Evolutionary conservation across 192 early-diverging fungal species (phyloP).

Genomic region (Coemansia erecta): DNA sequence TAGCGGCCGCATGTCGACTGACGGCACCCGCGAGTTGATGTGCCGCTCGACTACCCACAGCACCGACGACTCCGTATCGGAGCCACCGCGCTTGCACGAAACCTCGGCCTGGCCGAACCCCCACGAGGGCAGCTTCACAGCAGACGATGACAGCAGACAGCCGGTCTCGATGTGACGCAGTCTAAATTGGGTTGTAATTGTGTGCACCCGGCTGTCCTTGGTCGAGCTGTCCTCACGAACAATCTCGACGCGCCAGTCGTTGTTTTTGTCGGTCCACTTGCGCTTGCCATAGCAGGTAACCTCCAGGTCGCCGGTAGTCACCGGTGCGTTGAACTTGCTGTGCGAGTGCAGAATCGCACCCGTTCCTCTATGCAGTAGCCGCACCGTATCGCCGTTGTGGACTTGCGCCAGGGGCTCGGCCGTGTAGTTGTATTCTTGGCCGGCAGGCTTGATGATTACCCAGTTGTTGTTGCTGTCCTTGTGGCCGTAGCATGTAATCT

Average conservation of each 20-base stretch:
- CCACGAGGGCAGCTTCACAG: constrained; percentile 87
- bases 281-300: constrained; percentile 84
- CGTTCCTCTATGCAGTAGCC: constrained; percentile 66
- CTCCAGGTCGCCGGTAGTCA: constrained; percentile 79
- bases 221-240: constrained; percentile 59
- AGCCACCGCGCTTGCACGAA: constrained; percentile 71
- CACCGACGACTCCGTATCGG: constrained; percentile 56
- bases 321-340: constrained; percentile 59
- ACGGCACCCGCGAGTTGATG: constrained; percentile 69
- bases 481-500: constrained; percentile 91
- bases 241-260: constrained; percentile 88
- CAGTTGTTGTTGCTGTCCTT: constrained; percentile 94
- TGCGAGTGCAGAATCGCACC: constrained; percentile 68
- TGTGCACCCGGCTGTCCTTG: constrained; percentile 50
- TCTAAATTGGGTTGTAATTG: constrained; percentile 73
- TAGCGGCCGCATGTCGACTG: constrained; percentile 31
- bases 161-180: constrained; percentile 68
- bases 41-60: constrained; percentile 96
- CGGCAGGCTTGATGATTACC: constrained; percentile 48
- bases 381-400: constrained; percentile 70
- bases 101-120: constrained; percentile 93
- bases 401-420: constrained; percentile 43
- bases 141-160: constrained; percentile 75
- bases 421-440: constrained; percentile 29
- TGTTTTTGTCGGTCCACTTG: constrained; percentile 73